Percentiles rank a stretch among this genome's conserved stretches.
These are phyloP conservation scores for Hondaea fermentalgiana DNA, from an alignment of 108 stramenopile genomes.

Conservation along the genomic window DNA sequence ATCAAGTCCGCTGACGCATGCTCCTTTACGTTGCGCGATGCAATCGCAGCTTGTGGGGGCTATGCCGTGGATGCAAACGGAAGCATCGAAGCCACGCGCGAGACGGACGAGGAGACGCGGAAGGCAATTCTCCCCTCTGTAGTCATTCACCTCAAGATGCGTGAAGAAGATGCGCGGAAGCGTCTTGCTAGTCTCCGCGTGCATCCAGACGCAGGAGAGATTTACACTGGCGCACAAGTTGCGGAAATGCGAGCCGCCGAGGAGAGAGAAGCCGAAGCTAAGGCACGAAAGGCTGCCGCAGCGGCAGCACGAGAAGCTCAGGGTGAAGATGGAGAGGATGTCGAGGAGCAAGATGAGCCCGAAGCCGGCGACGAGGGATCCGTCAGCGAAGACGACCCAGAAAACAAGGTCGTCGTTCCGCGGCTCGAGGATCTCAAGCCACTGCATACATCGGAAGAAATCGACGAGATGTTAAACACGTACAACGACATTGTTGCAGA, in stretches of 20 bases:
- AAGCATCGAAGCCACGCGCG: background rate
- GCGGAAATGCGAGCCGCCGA: background rate
- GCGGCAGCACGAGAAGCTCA: background rate
- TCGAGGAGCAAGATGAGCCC: background rate
- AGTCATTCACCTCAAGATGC: background rate
- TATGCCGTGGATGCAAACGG: background rate
- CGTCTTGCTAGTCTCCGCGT: background rate
- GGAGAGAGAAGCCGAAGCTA: too few species aligned
- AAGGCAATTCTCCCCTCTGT: background rate
- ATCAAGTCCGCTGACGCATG: background rate
- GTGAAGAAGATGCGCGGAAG: background rate
- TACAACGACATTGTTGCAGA: background rate
- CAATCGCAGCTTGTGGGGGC: background rate
- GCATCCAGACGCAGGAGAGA: background rate
- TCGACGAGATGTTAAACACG: background rate
- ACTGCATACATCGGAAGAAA: background rate
- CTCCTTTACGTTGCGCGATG: background rate
- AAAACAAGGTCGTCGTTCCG: too few species aligned
- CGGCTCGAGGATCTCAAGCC: background rate
- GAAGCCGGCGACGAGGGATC: too few species aligned
- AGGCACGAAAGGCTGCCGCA: too few species aligned
- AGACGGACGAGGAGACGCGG: too few species aligned
- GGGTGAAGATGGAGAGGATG: background rate
- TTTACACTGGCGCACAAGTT: background rate
- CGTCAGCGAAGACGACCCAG: too few species aligned